Percentiles rank a stretch among this genome's conserved stretches.
phyloP scores from a whole-genome alignment of 306 rosid species.

The Vigna reflexopilosa region DNA sequence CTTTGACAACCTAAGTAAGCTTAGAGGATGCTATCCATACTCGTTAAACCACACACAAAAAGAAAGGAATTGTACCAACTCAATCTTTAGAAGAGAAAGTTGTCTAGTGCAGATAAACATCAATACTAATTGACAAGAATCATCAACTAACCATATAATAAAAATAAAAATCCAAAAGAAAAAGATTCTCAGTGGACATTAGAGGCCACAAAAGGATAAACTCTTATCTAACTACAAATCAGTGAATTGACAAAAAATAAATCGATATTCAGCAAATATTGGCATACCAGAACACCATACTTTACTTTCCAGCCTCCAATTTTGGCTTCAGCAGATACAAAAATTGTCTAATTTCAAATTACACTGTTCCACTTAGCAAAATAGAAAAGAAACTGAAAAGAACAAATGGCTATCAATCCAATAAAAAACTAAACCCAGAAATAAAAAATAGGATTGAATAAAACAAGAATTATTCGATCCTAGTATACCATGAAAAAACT shows the following conservation, averaged over 20 bases:
- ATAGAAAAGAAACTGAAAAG: not conserved
- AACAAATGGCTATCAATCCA: not conserved
- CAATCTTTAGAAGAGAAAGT: not conserved
- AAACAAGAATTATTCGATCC: constrained; percentile 37
- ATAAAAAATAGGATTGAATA: constrained; percentile 31
- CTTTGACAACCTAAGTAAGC: no score
- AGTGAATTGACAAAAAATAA: not conserved
- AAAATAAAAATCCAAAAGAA: not conserved
- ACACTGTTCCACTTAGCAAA: not conserved
- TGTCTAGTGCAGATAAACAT: not conserved
- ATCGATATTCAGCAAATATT: not conserved
- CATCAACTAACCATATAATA: not conserved
- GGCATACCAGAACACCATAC: not conserved
- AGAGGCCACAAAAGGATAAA: no score
- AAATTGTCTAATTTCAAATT: not conserved
- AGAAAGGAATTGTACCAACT: not conserved
- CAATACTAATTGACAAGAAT: not conserved
- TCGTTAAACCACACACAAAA: not conserved
- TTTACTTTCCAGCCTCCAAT: not conserved
- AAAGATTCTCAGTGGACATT: not conserved
- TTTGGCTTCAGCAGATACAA: not conserved
- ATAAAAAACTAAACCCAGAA: constrained; percentile 12
- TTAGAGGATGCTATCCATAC: no score
- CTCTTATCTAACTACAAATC: no score
- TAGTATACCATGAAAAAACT: constrained; percentile 26